These are phyloP conservation scores for Geotrichum restrictum DNA, from an alignment of 1,139 yeast species.

Conservation along the genomic window DNA sequence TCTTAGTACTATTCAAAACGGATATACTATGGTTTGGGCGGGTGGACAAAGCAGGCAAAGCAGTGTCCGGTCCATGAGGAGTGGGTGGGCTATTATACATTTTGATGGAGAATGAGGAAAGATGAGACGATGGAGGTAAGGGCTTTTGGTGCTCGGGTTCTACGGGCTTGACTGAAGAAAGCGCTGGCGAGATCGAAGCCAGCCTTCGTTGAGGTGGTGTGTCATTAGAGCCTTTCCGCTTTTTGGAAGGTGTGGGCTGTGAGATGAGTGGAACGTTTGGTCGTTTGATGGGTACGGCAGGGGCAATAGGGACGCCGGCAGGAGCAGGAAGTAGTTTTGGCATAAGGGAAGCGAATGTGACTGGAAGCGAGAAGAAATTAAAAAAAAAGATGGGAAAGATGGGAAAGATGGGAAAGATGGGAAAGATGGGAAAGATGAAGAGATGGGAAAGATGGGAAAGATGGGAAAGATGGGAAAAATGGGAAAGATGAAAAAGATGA, in stretches of 20 bases:
- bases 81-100: not conserved
- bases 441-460: not conserved
- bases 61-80: not conserved
- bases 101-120: constrained; percentile 17
- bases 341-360: not conserved
- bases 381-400: no score
- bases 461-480: no score
- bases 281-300: not conserved
- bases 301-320: constrained; percentile 3
- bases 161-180: not conserved
- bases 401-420: not conserved
- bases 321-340: constrained; percentile 5
- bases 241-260: not conserved
- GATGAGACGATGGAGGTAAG: constrained; percentile 8
- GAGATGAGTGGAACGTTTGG: not conserved
- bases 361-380: no score
- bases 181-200: not conserved
- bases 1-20: not conserved
- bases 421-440: not conserved
- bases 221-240: not conserved
- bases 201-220: not conserved
- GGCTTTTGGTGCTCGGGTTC: not conserved
- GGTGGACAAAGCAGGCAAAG: constrained; percentile 8
- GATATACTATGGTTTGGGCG: constrained; percentile 16
- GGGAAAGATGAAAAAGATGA: not conserved